phyloP scores from a whole-genome alignment of 2,329 filamentous ascomycete genomes.

The Davidsoniella eucalypti region DNA sequence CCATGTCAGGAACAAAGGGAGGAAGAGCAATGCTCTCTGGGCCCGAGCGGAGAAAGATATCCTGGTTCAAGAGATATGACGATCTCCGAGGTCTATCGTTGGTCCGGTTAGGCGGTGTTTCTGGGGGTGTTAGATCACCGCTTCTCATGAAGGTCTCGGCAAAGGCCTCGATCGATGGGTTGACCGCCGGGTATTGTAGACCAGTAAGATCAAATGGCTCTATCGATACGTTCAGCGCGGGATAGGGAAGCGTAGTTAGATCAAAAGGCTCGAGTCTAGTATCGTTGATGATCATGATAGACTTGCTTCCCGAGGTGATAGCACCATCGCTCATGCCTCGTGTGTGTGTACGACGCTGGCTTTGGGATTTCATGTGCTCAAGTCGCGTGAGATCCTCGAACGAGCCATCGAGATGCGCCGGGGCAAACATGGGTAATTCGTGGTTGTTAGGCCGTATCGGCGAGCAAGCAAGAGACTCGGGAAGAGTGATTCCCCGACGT shows the following conservation, averaged over 20 bases:
- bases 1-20: conserved; percentile 31
- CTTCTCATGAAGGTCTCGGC: conserved; percentile 33
- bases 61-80: conserved; percentile 37
- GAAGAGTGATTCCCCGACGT: not conserved
- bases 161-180: conserved; percentile 35
- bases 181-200: conserved; percentile 31
- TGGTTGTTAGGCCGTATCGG: not conserved
- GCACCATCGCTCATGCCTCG: conserved; percentile 36
- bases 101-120: conserved; percentile 35
- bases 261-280: conserved; percentile 30
- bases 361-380: not conserved
- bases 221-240: conserved; percentile 28
- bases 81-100: conserved; percentile 34
- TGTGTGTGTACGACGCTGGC: conserved; percentile 10
- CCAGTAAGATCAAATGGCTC: conserved; percentile 36
- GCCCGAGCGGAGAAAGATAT: conserved; percentile 14
- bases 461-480: not conserved
- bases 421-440: not conserved
- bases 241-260: conserved; percentile 33
- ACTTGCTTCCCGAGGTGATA: conserved; percentile 70
- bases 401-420: conserved; percentile 24
- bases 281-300: conserved; percentile 73
- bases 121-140: conserved; percentile 42
- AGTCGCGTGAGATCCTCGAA: conserved; percentile 26
- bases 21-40: conserved; percentile 25